Base-by-base conservation (phyloP, 805 yeast genomes). In the Kodamaea restingae region DNA sequence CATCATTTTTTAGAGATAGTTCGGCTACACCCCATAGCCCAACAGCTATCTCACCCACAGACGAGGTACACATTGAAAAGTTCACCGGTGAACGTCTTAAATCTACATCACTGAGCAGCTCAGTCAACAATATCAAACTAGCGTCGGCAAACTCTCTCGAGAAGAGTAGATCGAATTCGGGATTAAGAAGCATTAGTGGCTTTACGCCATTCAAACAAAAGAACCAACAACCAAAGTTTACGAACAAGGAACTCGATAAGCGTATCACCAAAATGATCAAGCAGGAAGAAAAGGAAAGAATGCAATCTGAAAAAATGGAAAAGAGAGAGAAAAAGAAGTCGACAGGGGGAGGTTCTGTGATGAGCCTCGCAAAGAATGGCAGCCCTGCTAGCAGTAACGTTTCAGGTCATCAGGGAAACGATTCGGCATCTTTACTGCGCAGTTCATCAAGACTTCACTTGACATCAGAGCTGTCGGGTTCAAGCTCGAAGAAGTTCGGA, bases 181-280 rank as follows among this genome's bases (percentile, higher is more conserved):
- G 59, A 27, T 51, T 61, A 35, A 46, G 61, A 4, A 52, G 56
- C 5, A 47, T 61, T 4, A 40, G 51, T 8, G 52, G 56, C 4
- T 47, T 65, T 17, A 54, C 63, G 0, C 62, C 70, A 4, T 61
- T 65, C 46, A 63, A 54, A 37, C 56, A 49, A 7, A 45, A 41
- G 24, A 15, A 28, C 15, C 61, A 55, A 9, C 3, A 20, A 7
- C 41, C 54, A 4, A 48, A 49, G 21, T 32, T 48, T 25, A 42
- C 43, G 28, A 60, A 55, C 45, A 50, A 52, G 30, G 65, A 62
- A 27, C 35, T 63, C 8, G 70, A 65, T 44, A 58, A 52, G 44
- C 46, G 59, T 24, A 58, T 63, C 15, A 52, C 62, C n/a, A 61
- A 58, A 35, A 35, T 56, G 41, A 54, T 61, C 26, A 61, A 56